These are phyloP conservation scores for Russula emetica DNA, from an alignment of 768 basidiomycete species.

Conservation along the genomic window DNA sequence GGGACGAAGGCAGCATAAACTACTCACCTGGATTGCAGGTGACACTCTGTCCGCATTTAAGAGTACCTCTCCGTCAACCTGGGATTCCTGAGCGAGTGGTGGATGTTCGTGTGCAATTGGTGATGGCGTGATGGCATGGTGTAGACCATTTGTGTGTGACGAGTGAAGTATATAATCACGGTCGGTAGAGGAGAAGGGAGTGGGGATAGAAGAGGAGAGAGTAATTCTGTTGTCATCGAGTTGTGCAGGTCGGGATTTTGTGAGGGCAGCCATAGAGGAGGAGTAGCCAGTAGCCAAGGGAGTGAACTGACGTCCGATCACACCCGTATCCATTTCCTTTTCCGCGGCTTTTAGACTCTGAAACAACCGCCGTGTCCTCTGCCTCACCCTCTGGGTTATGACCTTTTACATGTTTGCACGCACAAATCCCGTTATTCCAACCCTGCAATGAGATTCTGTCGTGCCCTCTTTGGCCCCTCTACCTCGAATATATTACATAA, in stretches of 20 bases:
- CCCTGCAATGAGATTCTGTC: too few species aligned
- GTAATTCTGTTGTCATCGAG: conserved; percentile 11
- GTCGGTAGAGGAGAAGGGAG: conserved; percentile 25
- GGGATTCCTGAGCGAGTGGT: not conserved
- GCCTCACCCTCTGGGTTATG: not conserved
- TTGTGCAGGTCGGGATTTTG: conserved; percentile 8
- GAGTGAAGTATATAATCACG: conserved; percentile 12
- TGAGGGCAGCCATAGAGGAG: conserved; percentile 24
- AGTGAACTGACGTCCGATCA: not conserved
- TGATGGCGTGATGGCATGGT: not conserved
- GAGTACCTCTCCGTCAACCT: not conserved
- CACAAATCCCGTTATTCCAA: not conserved
- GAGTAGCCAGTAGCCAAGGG: not conserved
- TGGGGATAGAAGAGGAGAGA: conserved; percentile 20
- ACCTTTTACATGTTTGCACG: not conserved
- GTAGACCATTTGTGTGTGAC: not conserved
- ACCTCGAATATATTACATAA: not conserved
- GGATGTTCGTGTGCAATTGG: not conserved
- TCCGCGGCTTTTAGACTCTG: not conserved
- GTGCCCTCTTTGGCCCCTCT: not conserved
- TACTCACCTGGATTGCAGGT: too few species aligned
- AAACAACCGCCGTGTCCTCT: not conserved
- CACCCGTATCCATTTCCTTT: not conserved
- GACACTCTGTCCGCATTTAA: not conserved
- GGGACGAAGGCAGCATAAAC: not conserved